phyloP scores from a whole-genome alignment of 805 yeast genomes.

The Candida pseudofarinosa region DNA sequence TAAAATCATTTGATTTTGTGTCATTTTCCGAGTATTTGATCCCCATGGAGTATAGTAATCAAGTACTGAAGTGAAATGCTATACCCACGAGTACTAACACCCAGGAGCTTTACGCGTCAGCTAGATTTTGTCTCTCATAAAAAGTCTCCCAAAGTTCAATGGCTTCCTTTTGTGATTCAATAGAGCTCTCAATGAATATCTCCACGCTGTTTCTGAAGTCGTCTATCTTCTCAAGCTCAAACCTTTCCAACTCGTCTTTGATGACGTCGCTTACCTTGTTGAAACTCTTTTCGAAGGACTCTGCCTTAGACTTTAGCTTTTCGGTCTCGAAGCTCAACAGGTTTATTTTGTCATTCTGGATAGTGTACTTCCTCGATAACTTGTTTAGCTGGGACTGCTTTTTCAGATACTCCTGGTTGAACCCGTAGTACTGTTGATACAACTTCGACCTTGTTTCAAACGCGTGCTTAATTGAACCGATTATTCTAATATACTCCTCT shows the following conservation, averaged over 20 bases:
- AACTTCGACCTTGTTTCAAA: slow-evolving; percentile 69
- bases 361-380: slow-evolving; percentile 39
- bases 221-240: slow-evolving; percentile 70
- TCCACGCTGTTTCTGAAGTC: slow-evolving; percentile 90
- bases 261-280: slow-evolving; percentile 63
- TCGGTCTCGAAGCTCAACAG: slow-evolving; percentile 56
- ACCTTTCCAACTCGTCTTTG: slow-evolving; percentile 59
- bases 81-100: no score
- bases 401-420: slow-evolving; percentile 42
- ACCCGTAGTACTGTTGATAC: slow-evolving; percentile 39
- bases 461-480: slow-evolving; percentile 69
- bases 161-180: slow-evolving; percentile 90
- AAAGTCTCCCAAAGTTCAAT: slow-evolving; percentile 88
- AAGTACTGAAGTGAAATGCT: no score
- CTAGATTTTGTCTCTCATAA: slow-evolving; percentile 48
- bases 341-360: slow-evolving; percentile 60
- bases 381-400: slow-evolving; percentile 44
- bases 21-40: not conserved
- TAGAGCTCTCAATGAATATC: slow-evolving; percentile 81
- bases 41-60: no score
- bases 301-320: slow-evolving; percentile 49
- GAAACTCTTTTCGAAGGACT: slow-evolving; percentile 54
- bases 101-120: slow-evolving; percentile 10
- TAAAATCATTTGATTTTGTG: not conserved
- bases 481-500: slow-evolving; percentile 79